A percentile compares a stretch with the other conserved stretches of the same genome.
Conservation (phyloP, 2,329 filamentous ascomycete species). For the Pseudocercospora pini-densiflorae region DNA sequence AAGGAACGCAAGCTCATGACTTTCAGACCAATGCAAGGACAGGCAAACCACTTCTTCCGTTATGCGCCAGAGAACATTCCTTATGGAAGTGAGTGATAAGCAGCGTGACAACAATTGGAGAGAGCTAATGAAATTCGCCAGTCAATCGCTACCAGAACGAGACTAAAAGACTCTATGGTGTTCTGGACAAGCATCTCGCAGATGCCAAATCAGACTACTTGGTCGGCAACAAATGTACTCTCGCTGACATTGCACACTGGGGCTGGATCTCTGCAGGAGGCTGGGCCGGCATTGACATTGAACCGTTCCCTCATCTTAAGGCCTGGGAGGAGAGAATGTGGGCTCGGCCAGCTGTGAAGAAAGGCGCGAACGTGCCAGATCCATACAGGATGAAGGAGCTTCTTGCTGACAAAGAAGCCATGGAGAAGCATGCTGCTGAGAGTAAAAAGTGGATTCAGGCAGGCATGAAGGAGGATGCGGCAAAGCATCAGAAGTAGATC, state of each 20-base stretch:
- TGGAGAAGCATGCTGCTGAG: constrained; percentile 58
- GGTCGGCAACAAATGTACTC: constrained; percentile 68
- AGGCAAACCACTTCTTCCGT: constrained; percentile 81
- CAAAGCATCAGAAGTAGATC: constrained; percentile 44
- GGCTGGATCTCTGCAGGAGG: constrained; percentile 71
- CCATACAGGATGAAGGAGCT: constrained; percentile 66
- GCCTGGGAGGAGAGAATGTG: constrained; percentile 77
- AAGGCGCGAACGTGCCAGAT: constrained; percentile 66
- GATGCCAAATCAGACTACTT: constrained; percentile 56
- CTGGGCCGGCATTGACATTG: constrained; percentile 69
- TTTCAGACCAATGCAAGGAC: constrained; percentile 42
- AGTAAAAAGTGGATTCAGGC: constrained; percentile 68
- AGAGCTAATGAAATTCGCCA: not conserved
- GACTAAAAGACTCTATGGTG: constrained; percentile 78
- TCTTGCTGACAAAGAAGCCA: constrained; percentile 59
- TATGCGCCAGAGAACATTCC: constrained; percentile 83
- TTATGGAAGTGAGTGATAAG: constrained; percentile 60
- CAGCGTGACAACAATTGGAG: not conserved
- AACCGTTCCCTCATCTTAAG: constrained; percentile 75
- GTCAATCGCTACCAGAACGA: constrained; percentile 83
- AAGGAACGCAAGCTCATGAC: not conserved
- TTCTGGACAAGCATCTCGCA: constrained; percentile 72
- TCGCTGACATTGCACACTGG: constrained; percentile 78
- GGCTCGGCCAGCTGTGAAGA: constrained; percentile 72
- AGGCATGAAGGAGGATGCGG: constrained; percentile 70